phyloP scores from a whole-genome alignment of 148 eudicot species.

The Amaranthus palmeri region DNA sequence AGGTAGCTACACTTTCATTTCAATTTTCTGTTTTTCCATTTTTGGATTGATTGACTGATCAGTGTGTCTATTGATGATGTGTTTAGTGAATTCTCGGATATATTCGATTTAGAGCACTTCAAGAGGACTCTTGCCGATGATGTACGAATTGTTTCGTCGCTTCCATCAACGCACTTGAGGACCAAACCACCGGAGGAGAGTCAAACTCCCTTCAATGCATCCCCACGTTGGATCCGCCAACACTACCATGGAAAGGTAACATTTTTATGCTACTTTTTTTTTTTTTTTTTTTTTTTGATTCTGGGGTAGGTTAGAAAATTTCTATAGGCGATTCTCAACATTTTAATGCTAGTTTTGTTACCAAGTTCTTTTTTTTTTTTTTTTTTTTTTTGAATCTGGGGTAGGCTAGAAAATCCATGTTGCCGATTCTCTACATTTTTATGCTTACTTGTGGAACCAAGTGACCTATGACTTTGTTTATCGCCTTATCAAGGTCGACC shows the following conservation, averaged over 20 bases:
- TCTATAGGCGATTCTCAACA: no score
- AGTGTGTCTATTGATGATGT: background rate
- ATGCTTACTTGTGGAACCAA: no score
- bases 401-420: no score
- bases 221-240: slow-evolving; percentile 81
- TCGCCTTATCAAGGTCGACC: no score
- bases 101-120: slow-evolving; percentile 94
- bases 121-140: slow-evolving; percentile 70
- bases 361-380: no score
- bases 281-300: no score
- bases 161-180: slow-evolving; percentile 88
- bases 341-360: no score
- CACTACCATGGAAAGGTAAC: slow-evolving; percentile 58
- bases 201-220: slow-evolving; percentile 60
- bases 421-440: no score
- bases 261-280: background rate
- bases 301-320: no score
- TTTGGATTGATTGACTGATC: background rate
- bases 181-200: slow-evolving; percentile 74
- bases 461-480: no score
- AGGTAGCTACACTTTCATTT: slow-evolving; percentile 41
- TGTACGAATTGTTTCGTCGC: slow-evolving; percentile 71
- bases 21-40: background rate
- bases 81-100: slow-evolving; percentile 90
- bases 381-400: no score